Evolutionary conservation across 2,329 filamentous ascomycete genomes (phyloP).

Genomic region (Aplosporella prunicola): DNA sequence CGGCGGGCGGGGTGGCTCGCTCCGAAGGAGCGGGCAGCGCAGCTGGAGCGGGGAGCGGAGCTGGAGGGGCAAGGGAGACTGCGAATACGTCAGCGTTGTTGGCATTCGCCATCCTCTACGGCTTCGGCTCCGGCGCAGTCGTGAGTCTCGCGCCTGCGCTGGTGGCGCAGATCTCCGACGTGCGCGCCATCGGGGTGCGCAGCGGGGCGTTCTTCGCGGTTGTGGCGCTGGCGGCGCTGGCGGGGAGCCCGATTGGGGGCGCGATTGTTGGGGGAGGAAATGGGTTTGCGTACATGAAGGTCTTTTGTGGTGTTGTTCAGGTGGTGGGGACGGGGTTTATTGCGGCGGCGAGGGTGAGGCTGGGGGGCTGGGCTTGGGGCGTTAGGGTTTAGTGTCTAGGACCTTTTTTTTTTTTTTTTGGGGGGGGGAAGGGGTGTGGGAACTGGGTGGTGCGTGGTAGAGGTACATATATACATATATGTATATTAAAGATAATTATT

Average conservation of each 20-base stretch:
- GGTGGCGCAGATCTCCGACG: constrained; percentile 61
- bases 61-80: no score
- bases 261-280: constrained; percentile 19
- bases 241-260: constrained; percentile 58
- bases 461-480: no score
- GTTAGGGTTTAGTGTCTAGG: no score
- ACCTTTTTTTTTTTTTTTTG: no score
- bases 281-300: constrained; percentile 52
- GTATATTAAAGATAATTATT: no score
- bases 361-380: no score
- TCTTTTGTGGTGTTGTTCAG: constrained; percentile 54
- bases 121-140: constrained; percentile 59
- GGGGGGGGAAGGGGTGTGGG: no score
- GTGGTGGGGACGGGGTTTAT: constrained; percentile 31
- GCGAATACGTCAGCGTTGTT: no score
- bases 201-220: constrained; percentile 56
- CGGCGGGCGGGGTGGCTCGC: constrained; percentile 35
- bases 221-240: constrained; percentile 54
- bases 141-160: constrained; percentile 54
- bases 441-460: no score
- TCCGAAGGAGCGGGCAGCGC: no score
- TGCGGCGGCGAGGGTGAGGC: constrained; percentile 19
- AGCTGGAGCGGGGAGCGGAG: constrained; percentile 16
- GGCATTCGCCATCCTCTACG: constrained; percentile 58
- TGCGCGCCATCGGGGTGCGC: constrained; percentile 59